Evolutionary conservation across 2,329 filamentous ascomycete species (phyloP), one percentile per base, ranked within the genome.

Genomic region (Myriosclerotinia scirpicola): DNA sequence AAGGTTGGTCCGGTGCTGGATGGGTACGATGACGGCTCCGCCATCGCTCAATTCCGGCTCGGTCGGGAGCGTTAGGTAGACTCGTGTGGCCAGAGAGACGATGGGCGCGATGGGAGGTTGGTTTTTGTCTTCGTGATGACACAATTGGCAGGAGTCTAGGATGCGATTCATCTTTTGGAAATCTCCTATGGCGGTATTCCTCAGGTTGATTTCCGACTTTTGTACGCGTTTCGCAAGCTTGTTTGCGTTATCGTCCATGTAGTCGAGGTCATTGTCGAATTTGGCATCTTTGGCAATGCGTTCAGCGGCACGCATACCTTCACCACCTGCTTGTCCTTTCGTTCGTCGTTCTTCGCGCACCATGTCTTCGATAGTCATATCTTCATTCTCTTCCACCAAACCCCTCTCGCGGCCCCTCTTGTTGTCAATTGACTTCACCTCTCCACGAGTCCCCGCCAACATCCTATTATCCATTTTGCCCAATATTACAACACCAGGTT

Each of bases 311-410:
- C 91, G 87, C 72, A 88, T 82, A 1, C 91, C 91, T 76, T 97
- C 93, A 64, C 92, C 92, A 53, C 91, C 92, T 5, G 82, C 81
- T 74, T 92, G 87, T 20, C 89, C 89, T 67, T 88, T 89, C 5
- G 92, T 97, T 65, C 94, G 89, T 46, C 92, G 87, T 79, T 99
- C 95, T 78, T 98, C 93, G 38, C 92, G 88, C 22, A 99, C 87
- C 95, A 99, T 99, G 77, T 99, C 95, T 64, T 96, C 93, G 68
- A 99, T 90, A 40, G 83, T 89, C 93, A 99, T 98, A 73, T 98
- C 93, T 64, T 96, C 91, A 75, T 98, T 98, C 71, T 95, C 92
- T 72, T 91, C 87, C 7, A 99, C 90, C 9, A 88, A 84, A 1
- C 94, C 95, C 64, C 93, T 87, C 77, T 97, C 93, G 7, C 87